These are phyloP conservation scores for Rhododendron henanense DNA, from an alignment of 148 eudicot genomes.

Conservation along the genomic window DNA sequence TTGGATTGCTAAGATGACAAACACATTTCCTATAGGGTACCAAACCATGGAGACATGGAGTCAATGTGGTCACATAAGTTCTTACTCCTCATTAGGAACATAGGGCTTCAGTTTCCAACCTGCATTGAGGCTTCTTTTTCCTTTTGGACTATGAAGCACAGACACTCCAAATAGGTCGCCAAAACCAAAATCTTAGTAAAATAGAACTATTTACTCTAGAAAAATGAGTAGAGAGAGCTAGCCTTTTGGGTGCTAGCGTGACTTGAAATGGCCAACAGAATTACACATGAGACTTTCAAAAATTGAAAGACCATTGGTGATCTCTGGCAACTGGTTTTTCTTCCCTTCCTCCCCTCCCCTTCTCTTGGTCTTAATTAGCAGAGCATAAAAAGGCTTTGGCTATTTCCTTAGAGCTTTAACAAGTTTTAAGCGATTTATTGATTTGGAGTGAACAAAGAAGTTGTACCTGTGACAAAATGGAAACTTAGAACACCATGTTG, in stretches of 20 bases:
- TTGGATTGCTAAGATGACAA: background rate
- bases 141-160: background rate
- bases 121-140: too few relatives aligned
- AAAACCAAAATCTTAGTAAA: too few relatives aligned
- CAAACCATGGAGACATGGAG: background rate
- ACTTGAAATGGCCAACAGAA: too few relatives aligned
- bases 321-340: background rate
- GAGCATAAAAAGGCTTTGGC: background rate
- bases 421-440: too few relatives aligned
- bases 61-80: background rate
- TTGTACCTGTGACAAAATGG: background rate
- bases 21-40: background rate
- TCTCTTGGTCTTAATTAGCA: too few relatives aligned
- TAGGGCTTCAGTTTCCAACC: too few relatives aligned
- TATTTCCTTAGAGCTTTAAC: background rate
- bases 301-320: background rate
- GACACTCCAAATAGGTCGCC: too few relatives aligned
- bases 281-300: background rate
- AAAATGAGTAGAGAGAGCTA: too few relatives aligned
- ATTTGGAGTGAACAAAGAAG: background rate
- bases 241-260: too few relatives aligned
- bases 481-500: background rate
- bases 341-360: background rate
- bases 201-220: too few relatives aligned
- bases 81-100: background rate